Evolutionary conservation across 108 stramenopile species (phyloP).

Genomic region (Skeletonema tropicum): DNA sequence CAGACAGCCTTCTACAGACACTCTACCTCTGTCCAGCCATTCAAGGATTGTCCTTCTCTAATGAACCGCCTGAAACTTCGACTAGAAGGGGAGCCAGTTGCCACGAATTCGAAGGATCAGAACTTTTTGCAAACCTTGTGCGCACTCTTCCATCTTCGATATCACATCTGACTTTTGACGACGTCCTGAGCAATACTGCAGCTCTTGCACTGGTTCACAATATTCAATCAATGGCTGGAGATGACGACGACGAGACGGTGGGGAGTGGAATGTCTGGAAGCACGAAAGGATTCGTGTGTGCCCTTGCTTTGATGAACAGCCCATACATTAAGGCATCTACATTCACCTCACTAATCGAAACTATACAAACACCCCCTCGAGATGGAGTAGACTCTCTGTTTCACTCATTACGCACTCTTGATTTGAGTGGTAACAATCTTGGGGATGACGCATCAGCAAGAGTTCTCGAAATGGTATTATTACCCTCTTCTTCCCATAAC

Average conservation of each 20-base stretch:
- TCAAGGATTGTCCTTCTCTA: slow-evolving; percentile 61
- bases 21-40: slow-evolving; percentile 67
- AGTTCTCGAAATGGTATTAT: slow-evolving; percentile 53
- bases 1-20: slow-evolving; percentile 70
- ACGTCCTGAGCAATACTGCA: slow-evolving; percentile 52
- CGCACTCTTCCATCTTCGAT: slow-evolving; percentile 72
- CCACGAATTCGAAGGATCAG: slow-evolving; percentile 55
- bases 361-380: slow-evolving; percentile 38
- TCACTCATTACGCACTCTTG: slow-evolving; percentile 52
- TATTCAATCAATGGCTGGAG: slow-evolving; percentile 58
- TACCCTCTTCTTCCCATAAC: slow-evolving; percentile 54
- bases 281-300: slow-evolving; percentile 55
- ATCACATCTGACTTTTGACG: slow-evolving; percentile 62
- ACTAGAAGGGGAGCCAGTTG: slow-evolving; percentile 12
- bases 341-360: slow-evolving; percentile 51
- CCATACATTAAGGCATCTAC: slow-evolving; percentile 35
- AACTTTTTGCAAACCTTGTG: slow-evolving; percentile 58
- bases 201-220: slow-evolving; percentile 50
- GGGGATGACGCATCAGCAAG: slow-evolving; percentile 58
- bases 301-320: slow-evolving; percentile 58
- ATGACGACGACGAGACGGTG: slow-evolving; percentile 25
- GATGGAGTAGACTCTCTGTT: slow-evolving; percentile 18
- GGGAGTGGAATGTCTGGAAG: slow-evolving; percentile 19
- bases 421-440: slow-evolving; percentile 62
- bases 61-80: slow-evolving; percentile 5